Conservation (phyloP, 1,284 basidiomycete genomes). For the Trichosporon coremiiforme region DNA sequence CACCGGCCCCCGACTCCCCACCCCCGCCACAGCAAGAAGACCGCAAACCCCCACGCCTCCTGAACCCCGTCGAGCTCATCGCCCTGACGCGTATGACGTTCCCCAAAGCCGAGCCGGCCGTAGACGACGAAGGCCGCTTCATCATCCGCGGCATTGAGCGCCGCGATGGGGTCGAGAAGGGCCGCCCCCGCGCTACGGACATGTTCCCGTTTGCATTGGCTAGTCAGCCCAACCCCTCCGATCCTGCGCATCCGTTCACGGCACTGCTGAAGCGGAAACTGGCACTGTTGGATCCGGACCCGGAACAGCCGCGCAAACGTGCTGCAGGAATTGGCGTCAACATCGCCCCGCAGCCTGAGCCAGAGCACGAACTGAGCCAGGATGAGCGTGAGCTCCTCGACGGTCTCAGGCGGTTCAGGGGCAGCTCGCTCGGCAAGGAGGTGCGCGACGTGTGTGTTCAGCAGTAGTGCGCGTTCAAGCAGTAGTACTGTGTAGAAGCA, state of each 20-base stretch:
- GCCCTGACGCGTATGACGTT: constrained; percentile 50
- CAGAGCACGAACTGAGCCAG: constrained; percentile 29
- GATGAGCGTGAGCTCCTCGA: constrained; percentile 48
- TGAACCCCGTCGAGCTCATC: constrained; percentile 52
- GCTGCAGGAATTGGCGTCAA: constrained; percentile 28
- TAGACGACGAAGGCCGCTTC: constrained; percentile 47
- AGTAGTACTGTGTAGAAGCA: not conserved
- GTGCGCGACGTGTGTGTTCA: constrained; percentile 48
- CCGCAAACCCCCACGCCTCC: constrained; percentile 32
- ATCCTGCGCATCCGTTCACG: constrained; percentile 41
- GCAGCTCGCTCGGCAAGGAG: constrained; percentile 42
- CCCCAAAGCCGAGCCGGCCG: constrained; percentile 43
- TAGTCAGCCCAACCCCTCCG: constrained; percentile 33
- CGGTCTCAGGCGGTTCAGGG: constrained; percentile 44
- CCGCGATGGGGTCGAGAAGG: constrained; percentile 42
- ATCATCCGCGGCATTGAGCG: constrained; percentile 47
- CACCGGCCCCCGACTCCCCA: constrained; percentile 1
- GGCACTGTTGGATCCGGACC: constrained; percentile 35
- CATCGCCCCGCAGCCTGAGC: constrained; percentile 17
- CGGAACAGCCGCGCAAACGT: constrained; percentile 19
- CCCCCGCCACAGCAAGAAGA: not conserved
- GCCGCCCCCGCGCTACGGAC: constrained; percentile 31
- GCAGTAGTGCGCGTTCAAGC: constrained; percentile 32
- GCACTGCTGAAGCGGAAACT: constrained; percentile 44
- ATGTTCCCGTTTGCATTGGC: constrained; percentile 52